A percentile compares a stretch with the other conserved stretches of the same genome.
phyloP scores from a whole-genome alignment of 495 filamentous ascomycete genomes.

The Penicillium taxi region DNA sequence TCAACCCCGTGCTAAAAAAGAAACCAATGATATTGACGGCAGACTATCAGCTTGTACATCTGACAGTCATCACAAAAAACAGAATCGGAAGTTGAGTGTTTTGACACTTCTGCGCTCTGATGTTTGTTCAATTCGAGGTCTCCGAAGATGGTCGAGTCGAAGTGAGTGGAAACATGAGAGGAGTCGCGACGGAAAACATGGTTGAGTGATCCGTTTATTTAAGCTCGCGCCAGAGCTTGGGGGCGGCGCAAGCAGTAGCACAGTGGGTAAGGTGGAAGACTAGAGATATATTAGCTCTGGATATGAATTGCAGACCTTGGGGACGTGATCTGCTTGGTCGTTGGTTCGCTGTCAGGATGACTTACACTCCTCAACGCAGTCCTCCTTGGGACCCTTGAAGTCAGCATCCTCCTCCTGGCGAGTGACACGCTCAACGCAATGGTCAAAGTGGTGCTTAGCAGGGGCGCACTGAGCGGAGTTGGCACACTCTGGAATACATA shows the following conservation, averaged over 20 bases:
- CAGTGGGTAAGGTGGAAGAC: slow-evolving; percentile 99
- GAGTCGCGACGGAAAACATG: neutral
- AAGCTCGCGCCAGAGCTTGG: slow-evolving; percentile 84
- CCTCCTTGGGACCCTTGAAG: slow-evolving; percentile 64
- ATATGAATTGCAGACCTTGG: neutral
- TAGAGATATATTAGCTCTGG: slow-evolving; percentile 27
- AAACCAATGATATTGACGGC: slow-evolving; percentile 20
- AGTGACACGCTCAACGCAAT: slow-evolving; percentile 91
- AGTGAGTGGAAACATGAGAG: neutral
- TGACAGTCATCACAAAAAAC: slow-evolving; percentile 19
- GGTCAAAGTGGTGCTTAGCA: slow-evolving; percentile 94
- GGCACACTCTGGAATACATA: slow-evolving; percentile 62
- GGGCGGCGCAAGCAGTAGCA: slow-evolving; percentile 81
- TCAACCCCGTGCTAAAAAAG: slow-evolving; percentile 14
- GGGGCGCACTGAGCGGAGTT: slow-evolving; percentile 75
- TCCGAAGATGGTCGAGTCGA: slow-evolving; percentile 8
- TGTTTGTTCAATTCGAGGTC: slow-evolving; percentile 6
- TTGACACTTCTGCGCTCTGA: slow-evolving; percentile 5
- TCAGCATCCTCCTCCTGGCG: slow-evolving; percentile 56
- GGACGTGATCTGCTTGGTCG: neutral
- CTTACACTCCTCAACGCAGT: slow-evolving; percentile 99
- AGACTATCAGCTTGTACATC: slow-evolving; percentile 13
- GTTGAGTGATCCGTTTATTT: slow-evolving; percentile 54
- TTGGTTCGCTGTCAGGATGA: slow-evolving; percentile 11
- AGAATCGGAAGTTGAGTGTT: slow-evolving; percentile 12